Conservation (phyloP, 352 stramenopile genomes). For the Thraustochytrium striatum region DNA sequence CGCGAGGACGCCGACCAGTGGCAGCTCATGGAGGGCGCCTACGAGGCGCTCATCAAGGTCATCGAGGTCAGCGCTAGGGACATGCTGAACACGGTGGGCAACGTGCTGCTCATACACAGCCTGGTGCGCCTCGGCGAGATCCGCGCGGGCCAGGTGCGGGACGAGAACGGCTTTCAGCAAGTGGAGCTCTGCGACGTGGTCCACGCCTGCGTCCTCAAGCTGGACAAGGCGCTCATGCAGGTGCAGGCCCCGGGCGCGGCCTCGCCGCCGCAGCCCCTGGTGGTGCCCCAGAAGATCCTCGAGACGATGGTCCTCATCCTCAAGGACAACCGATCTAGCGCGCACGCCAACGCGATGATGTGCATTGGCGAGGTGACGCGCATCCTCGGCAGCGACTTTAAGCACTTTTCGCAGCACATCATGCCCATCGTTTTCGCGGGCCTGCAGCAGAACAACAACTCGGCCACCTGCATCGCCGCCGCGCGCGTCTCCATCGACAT, state of each 20-base stretch:
- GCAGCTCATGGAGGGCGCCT: slow-evolving; percentile 35
- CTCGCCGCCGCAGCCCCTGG: background rate
- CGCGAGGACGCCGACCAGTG: slow-evolving; percentile 34
- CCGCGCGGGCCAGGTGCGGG: background rate
- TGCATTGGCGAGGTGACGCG: slow-evolving; percentile 27
- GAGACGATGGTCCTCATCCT: slow-evolving; percentile 28
- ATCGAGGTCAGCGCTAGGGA: slow-evolving; percentile 1
- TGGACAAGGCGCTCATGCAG: slow-evolving; percentile 12
- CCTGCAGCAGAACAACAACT: background rate
- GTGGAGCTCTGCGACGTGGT: slow-evolving; percentile 33
- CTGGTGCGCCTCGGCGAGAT: slow-evolving; percentile 30
- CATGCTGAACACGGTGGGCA: slow-evolving; percentile 20
- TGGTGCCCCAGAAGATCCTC: slow-evolving; percentile 15
- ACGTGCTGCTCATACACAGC: background rate
- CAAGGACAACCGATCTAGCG: background rate
- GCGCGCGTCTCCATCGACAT: slow-evolving; percentile 13
- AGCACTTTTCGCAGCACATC: background rate
- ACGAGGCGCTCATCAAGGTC: slow-evolving; percentile 33
- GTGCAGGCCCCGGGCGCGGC: background rate
- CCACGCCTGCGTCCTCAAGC: slow-evolving; percentile 30
- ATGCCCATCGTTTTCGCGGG: background rate
- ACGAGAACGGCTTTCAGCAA: slow-evolving; percentile 32
- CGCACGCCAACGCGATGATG: slow-evolving; percentile 1
- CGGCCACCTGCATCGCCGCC: slow-evolving; percentile 8
- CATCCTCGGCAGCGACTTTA: slow-evolving; percentile 13